phyloP scores from a whole-genome alignment of 495 filamentous ascomycete genomes.

The Cladorrhinum samala region DNA sequence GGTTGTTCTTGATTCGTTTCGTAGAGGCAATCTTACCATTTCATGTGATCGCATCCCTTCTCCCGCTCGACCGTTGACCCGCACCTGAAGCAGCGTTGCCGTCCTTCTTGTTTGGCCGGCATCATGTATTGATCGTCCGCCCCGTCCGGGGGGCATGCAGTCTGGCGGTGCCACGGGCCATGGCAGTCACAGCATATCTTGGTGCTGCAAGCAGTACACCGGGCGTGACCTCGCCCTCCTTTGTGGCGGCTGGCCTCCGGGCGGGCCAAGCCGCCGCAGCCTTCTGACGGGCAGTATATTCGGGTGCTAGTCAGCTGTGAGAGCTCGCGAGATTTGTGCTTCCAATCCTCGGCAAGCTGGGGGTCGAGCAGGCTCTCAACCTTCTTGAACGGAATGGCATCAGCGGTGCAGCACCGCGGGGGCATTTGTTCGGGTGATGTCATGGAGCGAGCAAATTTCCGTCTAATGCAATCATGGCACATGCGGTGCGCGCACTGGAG shows the following conservation, averaged over 20 bases:
- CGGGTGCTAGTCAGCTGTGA: slow-evolving; percentile 56
- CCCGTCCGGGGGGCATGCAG: slow-evolving; percentile 66
- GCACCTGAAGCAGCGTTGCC: slow-evolving; percentile 73
- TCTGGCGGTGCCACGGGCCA: slow-evolving; percentile 60
- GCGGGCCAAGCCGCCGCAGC: slow-evolving; percentile 71
- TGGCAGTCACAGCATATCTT: slow-evolving; percentile 71
- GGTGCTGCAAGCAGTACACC: slow-evolving; percentile 60
- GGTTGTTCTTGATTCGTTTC: slow-evolving; percentile 1
- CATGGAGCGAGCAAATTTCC: slow-evolving; percentile 64
- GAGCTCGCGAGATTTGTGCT: slow-evolving; percentile 67
- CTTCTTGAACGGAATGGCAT: slow-evolving; percentile 65
- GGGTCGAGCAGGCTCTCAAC: slow-evolving; percentile 68
- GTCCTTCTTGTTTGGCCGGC: slow-evolving; percentile 63
- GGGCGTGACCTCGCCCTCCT: slow-evolving; percentile 48
- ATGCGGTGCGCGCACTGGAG: slow-evolving; percentile 71
- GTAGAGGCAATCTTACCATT: slow-evolving; percentile 51
- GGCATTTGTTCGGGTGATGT: slow-evolving; percentile 75
- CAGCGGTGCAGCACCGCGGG: slow-evolving; percentile 65
- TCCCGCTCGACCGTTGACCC: slow-evolving; percentile 69
- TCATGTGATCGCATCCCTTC: slow-evolving; percentile 82
- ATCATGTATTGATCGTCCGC: slow-evolving; percentile 59
- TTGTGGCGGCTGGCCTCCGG: slow-evolving; percentile 55
- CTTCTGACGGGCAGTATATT: slow-evolving; percentile 63
- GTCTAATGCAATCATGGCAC: slow-evolving; percentile 67
- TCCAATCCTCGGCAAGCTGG: slow-evolving; percentile 71